Conservation (phyloP, 495 filamentous ascomycete genomes). For the Podospora australis region DNA sequence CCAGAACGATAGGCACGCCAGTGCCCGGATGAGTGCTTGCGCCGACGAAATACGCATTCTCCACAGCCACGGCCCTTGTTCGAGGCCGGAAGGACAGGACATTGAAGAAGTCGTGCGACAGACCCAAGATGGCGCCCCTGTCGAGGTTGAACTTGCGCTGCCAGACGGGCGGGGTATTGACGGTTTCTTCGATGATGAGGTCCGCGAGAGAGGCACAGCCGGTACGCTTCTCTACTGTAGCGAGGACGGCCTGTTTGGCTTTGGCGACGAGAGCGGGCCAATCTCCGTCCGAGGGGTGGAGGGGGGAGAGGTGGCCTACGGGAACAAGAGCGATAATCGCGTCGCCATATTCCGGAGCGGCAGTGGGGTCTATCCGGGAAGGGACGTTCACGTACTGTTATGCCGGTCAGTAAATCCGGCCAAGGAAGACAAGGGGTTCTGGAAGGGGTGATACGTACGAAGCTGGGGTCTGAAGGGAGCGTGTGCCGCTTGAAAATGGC, state of each 20-base stretch:
- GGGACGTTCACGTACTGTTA: conserved; percentile 61
- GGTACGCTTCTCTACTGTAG: conserved; percentile 50
- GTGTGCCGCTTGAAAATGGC: conserved; percentile 60
- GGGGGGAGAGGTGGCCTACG: conserved; percentile 52
- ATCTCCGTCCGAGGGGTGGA: conserved; percentile 46
- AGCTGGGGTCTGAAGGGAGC: conserved; percentile 57
- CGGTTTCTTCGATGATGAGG: conserved; percentile 48
- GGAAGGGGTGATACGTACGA: conserved; percentile 25
- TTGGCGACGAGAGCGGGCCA: conserved; percentile 47
- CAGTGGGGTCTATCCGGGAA: conserved; percentile 54
- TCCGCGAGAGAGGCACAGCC: conserved; percentile 36
- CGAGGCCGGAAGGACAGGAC: conserved; percentile 58
- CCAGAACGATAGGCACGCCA: conserved; percentile 62
- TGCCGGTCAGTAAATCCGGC: not conserved
- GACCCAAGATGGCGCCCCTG: conserved; percentile 60
- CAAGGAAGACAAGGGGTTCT: not conserved
- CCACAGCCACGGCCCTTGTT: conserved; percentile 45
- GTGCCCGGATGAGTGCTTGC: conserved; percentile 67
- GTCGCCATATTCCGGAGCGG: conserved; percentile 57
- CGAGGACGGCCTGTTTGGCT: conserved; percentile 47
- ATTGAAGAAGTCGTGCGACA: conserved; percentile 65
- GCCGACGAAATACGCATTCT: conserved; percentile 57
- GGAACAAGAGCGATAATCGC: conserved; percentile 60
- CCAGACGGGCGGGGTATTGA: conserved; percentile 60
- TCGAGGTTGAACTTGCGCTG: conserved; percentile 60